Evolutionary conservation across 2,329 filamentous ascomycete genomes (phyloP).

Genomic region (Ophiostoma ips): DNA sequence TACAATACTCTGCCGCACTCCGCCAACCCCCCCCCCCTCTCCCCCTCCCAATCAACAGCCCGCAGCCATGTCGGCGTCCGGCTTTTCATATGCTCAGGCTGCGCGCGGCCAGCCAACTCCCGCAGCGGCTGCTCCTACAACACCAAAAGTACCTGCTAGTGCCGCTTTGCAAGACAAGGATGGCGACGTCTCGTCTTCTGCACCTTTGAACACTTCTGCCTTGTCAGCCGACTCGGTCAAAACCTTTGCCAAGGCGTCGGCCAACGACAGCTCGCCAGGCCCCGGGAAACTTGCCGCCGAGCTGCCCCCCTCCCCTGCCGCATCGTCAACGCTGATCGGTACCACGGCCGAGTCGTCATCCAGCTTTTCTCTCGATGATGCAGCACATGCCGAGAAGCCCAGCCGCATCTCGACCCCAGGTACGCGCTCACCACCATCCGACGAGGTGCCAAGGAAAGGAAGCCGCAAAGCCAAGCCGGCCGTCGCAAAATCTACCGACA

Average conservation of each 20-base stretch:
- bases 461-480: conserved; percentile 50
- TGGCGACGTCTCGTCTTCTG: conserved; percentile 5
- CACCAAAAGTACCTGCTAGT: conserved; percentile 12
- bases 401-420: not conserved
- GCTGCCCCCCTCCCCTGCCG: conserved; percentile 16
- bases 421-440: conserved; percentile 17
- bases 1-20: not conserved
- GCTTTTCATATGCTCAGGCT: conserved; percentile 91
- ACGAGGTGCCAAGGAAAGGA: conserved; percentile 48
- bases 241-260: not conserved
- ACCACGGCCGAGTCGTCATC: conserved; percentile 19
- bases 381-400: conserved; percentile 25
- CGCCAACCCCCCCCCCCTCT: too few species aligned
- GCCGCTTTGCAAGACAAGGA: conserved; percentile 21
- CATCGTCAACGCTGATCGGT: conserved; percentile 19
- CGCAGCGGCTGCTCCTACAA: conserved; percentile 21
- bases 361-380: conserved; percentile 11
- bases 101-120: conserved; percentile 58
- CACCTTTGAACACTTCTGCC: not conserved
- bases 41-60: not conserved
- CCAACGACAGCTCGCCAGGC: not conserved
- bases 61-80: conserved; percentile 35
- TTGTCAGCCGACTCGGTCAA: conserved; percentile 4
- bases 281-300: conserved; percentile 16
- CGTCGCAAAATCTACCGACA: conserved; percentile 33